Evolutionary conservation across 495 filamentous ascomycete genomes (phyloP), one percentile per base, ranked within the genome.

Genomic region (Staphylotrichum longicolle): DNA sequence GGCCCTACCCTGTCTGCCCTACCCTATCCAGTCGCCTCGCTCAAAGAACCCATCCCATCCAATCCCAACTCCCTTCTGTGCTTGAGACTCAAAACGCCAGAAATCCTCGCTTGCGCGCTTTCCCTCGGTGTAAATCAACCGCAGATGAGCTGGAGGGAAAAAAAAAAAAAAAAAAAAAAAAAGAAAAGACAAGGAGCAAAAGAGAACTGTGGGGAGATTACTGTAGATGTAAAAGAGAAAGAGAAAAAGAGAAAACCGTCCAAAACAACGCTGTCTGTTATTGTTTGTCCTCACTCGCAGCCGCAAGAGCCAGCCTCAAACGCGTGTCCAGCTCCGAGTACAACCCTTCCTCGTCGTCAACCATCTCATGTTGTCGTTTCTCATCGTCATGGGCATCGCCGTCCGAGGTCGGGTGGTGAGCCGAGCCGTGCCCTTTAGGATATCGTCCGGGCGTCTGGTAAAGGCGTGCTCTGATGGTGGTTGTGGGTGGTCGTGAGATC

Each of bases 391-490:
- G 20, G 20, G 9, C 20, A 39, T 39, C 54, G n/a, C 15, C 35
- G 4, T 32, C 37, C 20, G 20, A 27, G 20, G 20, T 5, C 9
- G 2, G 20, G 35, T n/a, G 46, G 52, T 11, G 35, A 9, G 58
- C 65, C 0, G 61, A 65, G 8, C 68, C 68, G 5, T 58, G 3
- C 68, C 68, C 39, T 65, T 70, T 15, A 70, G 60, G 12, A 63
- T 65, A 33, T 65, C 68, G 3, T 57, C 45, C 6, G 41, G 27
- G 7, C 41, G 54, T 10, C 27, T 6, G 39, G 53, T 7, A 12
- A 2, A 15, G 4, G 4, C n/a, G 4, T 2, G 8, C 7, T 14
- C 40, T 42, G 53, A 2, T 2, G 35, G 2, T 10, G 42, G 8
- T 46, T 33, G 14, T 12, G 33, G 4, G 7, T 4, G 11, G 9